Base-by-base conservation (phyloP, 208 protist species). In the Phytomonas sp. region DNA sequence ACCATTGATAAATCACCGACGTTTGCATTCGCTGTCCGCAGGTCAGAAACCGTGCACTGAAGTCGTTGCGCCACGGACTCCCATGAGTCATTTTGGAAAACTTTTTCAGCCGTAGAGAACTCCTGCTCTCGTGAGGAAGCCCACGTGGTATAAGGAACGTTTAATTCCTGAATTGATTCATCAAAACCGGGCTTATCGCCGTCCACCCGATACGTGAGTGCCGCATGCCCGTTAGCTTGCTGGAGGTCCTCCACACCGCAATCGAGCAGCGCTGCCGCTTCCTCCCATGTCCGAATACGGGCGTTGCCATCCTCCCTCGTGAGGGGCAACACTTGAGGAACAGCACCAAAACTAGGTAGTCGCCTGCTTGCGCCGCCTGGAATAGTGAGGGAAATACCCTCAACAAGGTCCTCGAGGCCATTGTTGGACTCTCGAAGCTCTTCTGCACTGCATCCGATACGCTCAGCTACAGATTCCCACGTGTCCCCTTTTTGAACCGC, bases 181-280 rank as follows among this genome's bases (percentile, higher is more conserved):
- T 87, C 83, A 70, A 93, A 96, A 61, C 78, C 66, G 53, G 78
- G 77, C 17, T 67, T 77, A 13, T 69, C 72, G 23, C 43, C 73
- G 20, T 82, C 82, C 11, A 67, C 53, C 59, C 73, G 71, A 71
- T 91, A 95, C 20, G 73, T 85, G 1, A 87, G 68, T 13, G 86
- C 85, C 0, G 88, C 82, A 53, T 76, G 67, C 32, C 87, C 80
- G 61, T 93, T 93, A 1, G 77, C 80, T 56, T 89, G 82, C 76
- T 96, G 90, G n/a, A 95, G 62, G 67, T 95, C 87, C 63, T 95
- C 87, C 26, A 93, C 84, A 0, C 77, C 83, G 76, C 90, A 95
- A n/a, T 75, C 85, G 7, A 95, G 74, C 2, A 88, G 28, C 28
- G 70, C 70, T 23, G 90, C 90, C 17, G 90, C 90, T 68, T 87